Percentiles rank a stretch among this genome's conserved stretches.
phyloP scores from a whole-genome alignment of 371 early-diverging fungal species.

The Lichtheimia ramosa region DNA sequence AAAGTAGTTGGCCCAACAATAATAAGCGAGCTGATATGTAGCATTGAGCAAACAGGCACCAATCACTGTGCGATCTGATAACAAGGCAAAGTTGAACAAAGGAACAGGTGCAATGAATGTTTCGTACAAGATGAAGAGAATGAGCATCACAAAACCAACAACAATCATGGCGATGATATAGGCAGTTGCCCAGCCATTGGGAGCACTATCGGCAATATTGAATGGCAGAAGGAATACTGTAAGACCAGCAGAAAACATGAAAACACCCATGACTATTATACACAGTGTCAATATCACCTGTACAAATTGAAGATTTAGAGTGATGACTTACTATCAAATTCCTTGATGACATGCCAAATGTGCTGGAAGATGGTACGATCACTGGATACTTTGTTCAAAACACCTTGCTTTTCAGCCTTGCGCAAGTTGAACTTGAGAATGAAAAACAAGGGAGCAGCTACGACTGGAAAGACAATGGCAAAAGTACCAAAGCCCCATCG shows the following conservation, averaged over 20 bases:
- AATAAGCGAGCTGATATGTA: conserved; percentile 18
- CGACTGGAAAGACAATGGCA: conserved; percentile 17
- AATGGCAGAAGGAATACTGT: conserved; percentile 18
- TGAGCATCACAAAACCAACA: conserved; percentile 15
- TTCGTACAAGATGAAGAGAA: conserved; percentile 10
- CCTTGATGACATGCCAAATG: conserved; percentile 10
- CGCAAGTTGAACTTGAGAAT: conserved; percentile 16
- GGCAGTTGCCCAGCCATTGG: conserved; percentile 16
- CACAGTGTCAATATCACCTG: neutral
- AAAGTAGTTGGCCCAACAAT: conserved; percentile 17
- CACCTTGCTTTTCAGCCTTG: conserved; percentile 12
- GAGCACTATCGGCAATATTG: conserved; percentile 17
- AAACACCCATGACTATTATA: conserved; percentile 12
- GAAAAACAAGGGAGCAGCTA: conserved; percentile 17
- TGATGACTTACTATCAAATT: conserved; percentile 16
- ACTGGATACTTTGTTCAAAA: conserved; percentile 4
- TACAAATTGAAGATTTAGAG: neutral
- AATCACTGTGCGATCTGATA: conserved; percentile 14
- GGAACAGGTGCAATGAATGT: conserved; percentile 9
- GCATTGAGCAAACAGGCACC: conserved; percentile 18
- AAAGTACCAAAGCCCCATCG: conserved; percentile 21
- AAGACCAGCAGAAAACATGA: conserved; percentile 19
- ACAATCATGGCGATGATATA: conserved; percentile 22
- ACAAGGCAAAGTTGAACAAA: conserved; percentile 9
- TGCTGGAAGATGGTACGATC: conserved; percentile 1